Conservation (phyloP, 139 green algal genomes). For the Chlamydomonas sp. region DNA sequence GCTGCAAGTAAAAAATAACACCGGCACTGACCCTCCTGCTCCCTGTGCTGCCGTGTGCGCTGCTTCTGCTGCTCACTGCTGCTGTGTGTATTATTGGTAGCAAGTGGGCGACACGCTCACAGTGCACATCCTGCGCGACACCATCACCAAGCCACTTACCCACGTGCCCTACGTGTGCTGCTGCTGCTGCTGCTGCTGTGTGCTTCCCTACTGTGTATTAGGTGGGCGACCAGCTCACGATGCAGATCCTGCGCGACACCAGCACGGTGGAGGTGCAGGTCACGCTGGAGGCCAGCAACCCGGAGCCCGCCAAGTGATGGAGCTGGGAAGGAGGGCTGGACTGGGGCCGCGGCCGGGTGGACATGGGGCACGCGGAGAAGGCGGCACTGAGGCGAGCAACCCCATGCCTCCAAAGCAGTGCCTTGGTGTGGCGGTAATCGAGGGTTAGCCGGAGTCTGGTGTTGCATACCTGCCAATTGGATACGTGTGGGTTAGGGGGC, state of each 20-base stretch:
- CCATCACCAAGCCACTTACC: background rate
- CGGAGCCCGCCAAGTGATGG: background rate
- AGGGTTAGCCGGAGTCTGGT: too few relatives aligned
- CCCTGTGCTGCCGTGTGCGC: too few relatives aligned
- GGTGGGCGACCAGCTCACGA: constrained; percentile 65
- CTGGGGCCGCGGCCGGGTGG: too few relatives aligned
- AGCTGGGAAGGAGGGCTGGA: too few relatives aligned
- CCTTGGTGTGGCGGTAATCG: too few relatives aligned
- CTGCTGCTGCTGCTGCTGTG: too few relatives aligned
- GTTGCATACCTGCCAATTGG: too few relatives aligned
- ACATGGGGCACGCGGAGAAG: too few relatives aligned
- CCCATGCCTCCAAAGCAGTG: too few relatives aligned
- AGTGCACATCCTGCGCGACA: constrained; percentile 65
- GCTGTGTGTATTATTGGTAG: background rate
- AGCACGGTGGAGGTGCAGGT: constrained; percentile 59
- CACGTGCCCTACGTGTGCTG: background rate
- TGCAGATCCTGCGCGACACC: constrained; percentile 66
- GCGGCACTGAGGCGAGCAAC: too few relatives aligned
- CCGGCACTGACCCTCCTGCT: background rate
- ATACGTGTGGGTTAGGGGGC: too few relatives aligned
- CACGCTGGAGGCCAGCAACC: constrained; percentile 48
- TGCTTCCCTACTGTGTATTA: background rate
- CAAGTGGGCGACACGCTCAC: constrained; percentile 66
- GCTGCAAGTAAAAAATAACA: background rate
- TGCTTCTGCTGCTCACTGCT: too few relatives aligned